phyloP scores from a whole-genome alignment of 2,329 filamentous ascomycete genomes.

The Rutstroemia sp. region DNA sequence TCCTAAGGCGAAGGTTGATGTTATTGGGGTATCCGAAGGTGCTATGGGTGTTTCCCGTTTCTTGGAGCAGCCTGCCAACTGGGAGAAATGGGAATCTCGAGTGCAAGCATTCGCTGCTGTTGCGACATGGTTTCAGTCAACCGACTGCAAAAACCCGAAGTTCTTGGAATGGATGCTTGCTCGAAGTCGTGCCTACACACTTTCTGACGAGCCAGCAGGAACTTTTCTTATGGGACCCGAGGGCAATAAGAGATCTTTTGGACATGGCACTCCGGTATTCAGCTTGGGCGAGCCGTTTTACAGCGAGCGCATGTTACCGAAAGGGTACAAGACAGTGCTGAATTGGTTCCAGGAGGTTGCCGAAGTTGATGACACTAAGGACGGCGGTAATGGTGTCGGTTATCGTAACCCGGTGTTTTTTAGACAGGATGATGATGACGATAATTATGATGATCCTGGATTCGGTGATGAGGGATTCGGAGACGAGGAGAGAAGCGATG shows the following conservation, averaged over 20 bases:
- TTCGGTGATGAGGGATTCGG: slow-evolving; percentile 5
- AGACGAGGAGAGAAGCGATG: slow-evolving; percentile 1
- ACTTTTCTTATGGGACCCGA: slow-evolving; percentile 45
- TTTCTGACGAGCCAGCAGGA: slow-evolving; percentile 44
- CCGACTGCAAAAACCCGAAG: slow-evolving; percentile 31
- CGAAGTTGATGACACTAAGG: slow-evolving; percentile 26
- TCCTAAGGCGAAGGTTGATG: slow-evolving; percentile 49
- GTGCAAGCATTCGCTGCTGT: slow-evolving; percentile 44
- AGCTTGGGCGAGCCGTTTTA: slow-evolving; percentile 55
- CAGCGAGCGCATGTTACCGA: slow-evolving; percentile 55
- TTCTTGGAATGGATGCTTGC: slow-evolving; percentile 1
- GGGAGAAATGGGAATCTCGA: slow-evolving; percentile 36
- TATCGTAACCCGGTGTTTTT: slow-evolving; percentile 31
- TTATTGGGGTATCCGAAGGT: slow-evolving; percentile 65
- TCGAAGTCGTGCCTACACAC: slow-evolving; percentile 54
- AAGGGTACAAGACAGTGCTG: slow-evolving; percentile 45
- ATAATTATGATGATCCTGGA: slow-evolving; percentile 5
- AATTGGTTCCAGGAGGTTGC: slow-evolving; percentile 55
- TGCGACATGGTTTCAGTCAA: slow-evolving; percentile 37
- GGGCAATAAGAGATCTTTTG: slow-evolving; percentile 36
- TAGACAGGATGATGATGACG: slow-evolving; percentile 12
- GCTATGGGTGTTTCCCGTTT: slow-evolving; percentile 51
- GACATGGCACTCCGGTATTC: slow-evolving; percentile 53
- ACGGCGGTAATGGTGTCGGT: slow-evolving; percentile 4
- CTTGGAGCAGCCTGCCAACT: slow-evolving; percentile 48